These are phyloP conservation scores for Botrytis sinoallii DNA, from an alignment of 2,329 filamentous ascomycete genomes.

Conservation along the genomic window DNA sequence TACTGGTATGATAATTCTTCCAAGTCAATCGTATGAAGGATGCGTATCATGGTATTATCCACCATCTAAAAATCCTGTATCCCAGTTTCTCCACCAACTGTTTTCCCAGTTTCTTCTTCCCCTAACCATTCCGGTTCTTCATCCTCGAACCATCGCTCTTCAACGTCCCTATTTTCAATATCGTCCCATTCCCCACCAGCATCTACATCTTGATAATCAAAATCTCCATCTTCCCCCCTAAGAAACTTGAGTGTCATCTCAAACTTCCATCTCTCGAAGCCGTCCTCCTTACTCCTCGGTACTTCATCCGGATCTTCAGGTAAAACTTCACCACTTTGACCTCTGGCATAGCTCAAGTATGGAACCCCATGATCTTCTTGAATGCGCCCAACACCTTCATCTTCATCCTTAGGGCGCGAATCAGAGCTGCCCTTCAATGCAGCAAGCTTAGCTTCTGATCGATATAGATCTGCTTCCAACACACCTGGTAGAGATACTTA, in stretches of 20 bases:
- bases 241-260: conserved; percentile 39
- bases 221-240: conserved; percentile 38
- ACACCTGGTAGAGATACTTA: conserved; percentile 21
- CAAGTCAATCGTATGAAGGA: neutral
- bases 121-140: conserved; percentile 37
- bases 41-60: neutral
- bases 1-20: neutral
- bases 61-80: conserved; percentile 37
- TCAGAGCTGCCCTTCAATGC: conserved; percentile 26
- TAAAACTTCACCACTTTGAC: conserved; percentile 32
- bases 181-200: conserved; percentile 37
- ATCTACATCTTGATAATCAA: conserved; percentile 37
- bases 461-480: conserved; percentile 39
- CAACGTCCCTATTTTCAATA: conserved; percentile 36
- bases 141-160: conserved; percentile 39
- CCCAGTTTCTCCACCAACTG: conserved; percentile 36
- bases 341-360: conserved; percentile 32
- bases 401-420: conserved; percentile 15
- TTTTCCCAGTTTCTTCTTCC: conserved; percentile 24
- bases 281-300: conserved; percentile 36
- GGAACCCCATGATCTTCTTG: conserved; percentile 21
- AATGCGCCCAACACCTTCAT: neutral
- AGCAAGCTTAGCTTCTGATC: conserved; percentile 38
- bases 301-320: conserved; percentile 37
- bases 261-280: conserved; percentile 37